These are phyloP conservation scores for Musa itinerans DNA, from an alignment of 176 grass and related monocot genomes.

Conservation along the genomic window DNA sequence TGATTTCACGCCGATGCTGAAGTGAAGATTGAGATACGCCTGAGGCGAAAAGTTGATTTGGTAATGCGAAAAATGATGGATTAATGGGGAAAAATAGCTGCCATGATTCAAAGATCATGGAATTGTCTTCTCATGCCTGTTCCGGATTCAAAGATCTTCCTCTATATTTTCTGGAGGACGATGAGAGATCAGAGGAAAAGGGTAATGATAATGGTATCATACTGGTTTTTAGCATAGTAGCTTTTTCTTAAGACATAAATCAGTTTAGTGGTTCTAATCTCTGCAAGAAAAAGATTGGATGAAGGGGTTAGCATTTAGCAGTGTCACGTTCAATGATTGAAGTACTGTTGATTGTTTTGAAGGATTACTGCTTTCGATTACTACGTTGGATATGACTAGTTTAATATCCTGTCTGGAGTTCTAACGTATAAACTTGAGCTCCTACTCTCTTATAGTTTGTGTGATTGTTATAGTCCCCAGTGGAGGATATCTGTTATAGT, in stretches of 20 bases:
- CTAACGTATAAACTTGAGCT: too few relatives aligned
- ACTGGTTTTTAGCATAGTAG: too few relatives aligned
- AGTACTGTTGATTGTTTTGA: background rate
- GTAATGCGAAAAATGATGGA: background rate
- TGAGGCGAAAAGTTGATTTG: background rate
- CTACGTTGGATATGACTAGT: too few relatives aligned
- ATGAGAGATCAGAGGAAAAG: background rate
- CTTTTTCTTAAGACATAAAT: too few relatives aligned
- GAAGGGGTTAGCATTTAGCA: background rate
- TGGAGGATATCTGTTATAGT: too few relatives aligned
- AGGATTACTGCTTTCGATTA: background rate
- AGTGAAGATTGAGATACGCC: too few relatives aligned
- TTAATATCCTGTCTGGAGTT: too few relatives aligned
- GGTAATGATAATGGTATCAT: too few relatives aligned
- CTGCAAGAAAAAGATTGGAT: background rate
- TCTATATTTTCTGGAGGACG: conserved; percentile 63
- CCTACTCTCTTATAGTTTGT: too few relatives aligned
- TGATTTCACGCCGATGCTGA: background rate
- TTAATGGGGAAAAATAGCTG: background rate
- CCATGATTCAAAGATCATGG: conserved; percentile 18
- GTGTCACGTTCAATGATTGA: background rate
- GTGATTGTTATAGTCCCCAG: too few relatives aligned
- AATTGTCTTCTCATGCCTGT: conserved; percentile 25
- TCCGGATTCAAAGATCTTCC: conserved; percentile 30
- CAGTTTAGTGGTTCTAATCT: background rate